phyloP scores from a whole-genome alignment of 1,139 yeast species.

The Sugiyamaella novakii region DNA sequence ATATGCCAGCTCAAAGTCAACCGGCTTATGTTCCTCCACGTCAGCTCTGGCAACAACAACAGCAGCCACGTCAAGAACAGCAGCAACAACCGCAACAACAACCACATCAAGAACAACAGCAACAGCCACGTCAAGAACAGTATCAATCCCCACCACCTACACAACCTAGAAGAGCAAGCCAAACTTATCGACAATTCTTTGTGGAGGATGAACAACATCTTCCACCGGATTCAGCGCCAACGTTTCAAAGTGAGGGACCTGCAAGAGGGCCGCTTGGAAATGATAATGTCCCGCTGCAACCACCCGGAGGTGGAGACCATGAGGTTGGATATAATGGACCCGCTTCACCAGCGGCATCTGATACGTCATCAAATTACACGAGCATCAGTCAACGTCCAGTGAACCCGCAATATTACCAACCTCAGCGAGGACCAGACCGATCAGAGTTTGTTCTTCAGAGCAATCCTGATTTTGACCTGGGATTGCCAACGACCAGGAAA shows the following conservation, averaged over 20 bases:
- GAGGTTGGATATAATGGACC: slow-evolving; percentile 13
- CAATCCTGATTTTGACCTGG: slow-evolving; percentile 43
- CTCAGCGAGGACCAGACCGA: slow-evolving; percentile 28
- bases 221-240: neutral
- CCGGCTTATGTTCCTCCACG: slow-evolving; percentile 18
- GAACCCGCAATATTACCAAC: slow-evolving; percentile 57
- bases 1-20: neutral
- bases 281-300: slow-evolving; percentile 4
- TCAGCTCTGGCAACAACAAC: slow-evolving; percentile 19
- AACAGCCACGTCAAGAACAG: slow-evolving; percentile 14
- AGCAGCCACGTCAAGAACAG: slow-evolving; percentile 12
- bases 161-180: slow-evolving; percentile 11
- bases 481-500: slow-evolving; percentile 15
- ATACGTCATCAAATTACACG: slow-evolving; percentile 62
- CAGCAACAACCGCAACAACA: slow-evolving; percentile 11
- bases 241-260: no score
- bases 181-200: slow-evolving; percentile 22
- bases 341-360: slow-evolving; percentile 32
- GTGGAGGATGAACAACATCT: slow-evolving; percentile 19
- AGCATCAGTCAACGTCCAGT: slow-evolving; percentile 77
- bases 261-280: neutral
- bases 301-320: slow-evolving; percentile 1
- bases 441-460: slow-evolving; percentile 39
- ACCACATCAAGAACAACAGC: slow-evolving; percentile 14
- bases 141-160: slow-evolving; percentile 4